A percentile compares a stretch with the other conserved stretches of the same genome.
These are phyloP conservation scores for Phyllosticta capitalensis DNA, from an alignment of 2,329 filamentous ascomycete species.

Conservation along the genomic window DNA sequence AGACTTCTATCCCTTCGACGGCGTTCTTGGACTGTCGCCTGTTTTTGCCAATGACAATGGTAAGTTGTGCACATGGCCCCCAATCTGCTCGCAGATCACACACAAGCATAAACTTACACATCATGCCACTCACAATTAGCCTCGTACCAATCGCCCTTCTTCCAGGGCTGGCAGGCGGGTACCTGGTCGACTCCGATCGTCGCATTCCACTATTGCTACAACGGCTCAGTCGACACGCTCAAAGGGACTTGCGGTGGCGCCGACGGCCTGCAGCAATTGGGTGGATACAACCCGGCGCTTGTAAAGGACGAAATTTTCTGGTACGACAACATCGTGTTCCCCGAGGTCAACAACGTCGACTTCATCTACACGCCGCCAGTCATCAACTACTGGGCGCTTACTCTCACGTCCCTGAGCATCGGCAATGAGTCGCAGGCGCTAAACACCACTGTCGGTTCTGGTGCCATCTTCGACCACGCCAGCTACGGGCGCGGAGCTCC, in stretches of 20 bases:
- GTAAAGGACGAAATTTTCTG: slow-evolving; percentile 13
- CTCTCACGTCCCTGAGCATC: slow-evolving; percentile 14
- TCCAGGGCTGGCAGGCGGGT: slow-evolving; percentile 3
- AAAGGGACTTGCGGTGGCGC: slow-evolving; percentile 13
- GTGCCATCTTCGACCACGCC: slow-evolving; percentile 15
- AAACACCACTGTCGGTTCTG: slow-evolving; percentile 14
- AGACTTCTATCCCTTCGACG: neutral
- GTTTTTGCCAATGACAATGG: neutral
- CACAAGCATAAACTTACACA: neutral
- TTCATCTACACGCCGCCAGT: slow-evolving; percentile 15
- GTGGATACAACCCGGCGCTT: slow-evolving; percentile 13
- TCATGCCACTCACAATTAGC: neutral
- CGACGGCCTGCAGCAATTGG: slow-evolving; percentile 15
- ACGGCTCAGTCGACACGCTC: slow-evolving; percentile 12
- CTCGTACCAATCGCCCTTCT: neutral
- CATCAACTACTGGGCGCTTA: slow-evolving; percentile 15
- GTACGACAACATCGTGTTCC: slow-evolving; percentile 14
- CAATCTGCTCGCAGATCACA: neutral
- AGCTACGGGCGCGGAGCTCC: slow-evolving; percentile 16
- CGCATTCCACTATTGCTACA: slow-evolving; percentile 16
- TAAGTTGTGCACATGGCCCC: neutral
- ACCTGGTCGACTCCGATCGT: slow-evolving; percentile 7
- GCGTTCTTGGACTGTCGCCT: neutral
- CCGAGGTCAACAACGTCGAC: slow-evolving; percentile 14
- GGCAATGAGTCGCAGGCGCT: slow-evolving; percentile 15